Base-by-base conservation (phyloP, 2,329 filamentous ascomycete species). In the Pseudocercospora ulei region DNA sequence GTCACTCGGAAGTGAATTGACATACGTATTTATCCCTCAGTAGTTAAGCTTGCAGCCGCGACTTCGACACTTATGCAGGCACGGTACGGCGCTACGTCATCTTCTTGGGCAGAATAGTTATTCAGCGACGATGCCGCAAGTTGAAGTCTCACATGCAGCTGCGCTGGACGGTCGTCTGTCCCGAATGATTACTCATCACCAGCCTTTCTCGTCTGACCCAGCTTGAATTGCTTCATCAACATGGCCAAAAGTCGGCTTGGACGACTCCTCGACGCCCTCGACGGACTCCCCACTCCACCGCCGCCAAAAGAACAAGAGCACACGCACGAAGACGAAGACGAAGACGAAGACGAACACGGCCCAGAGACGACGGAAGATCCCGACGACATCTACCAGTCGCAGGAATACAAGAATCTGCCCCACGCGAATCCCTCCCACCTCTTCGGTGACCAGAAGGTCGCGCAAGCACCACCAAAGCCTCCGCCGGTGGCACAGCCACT, bases 251-350 rank as follows among this genome's bases (percentile, higher is more conserved):
- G 19, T 16, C 36, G 37, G 13, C 27, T 48, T 8, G 28, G 36
- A 8, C 17, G 27, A 5, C 37, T 50, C 18, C 29, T 50, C 11
- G 36, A 42, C 8, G 38, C 30, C 14, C 43, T 51, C 14, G 45
- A 46, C 19, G 39, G 44, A 24, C 31, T n/a, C n/a, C n/a, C n/a
- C n/a, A n/a, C n/a, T n/a, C n/a, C n/a, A n/a, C n/a, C n/a, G n/a
- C 49, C 49, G 6, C 43, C 43, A 17, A 41, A 43, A 26, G 24
- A 38, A 9, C 25, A n/a, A n/a, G n/a, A n/a, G n/a, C n/a, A n/a
- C n/a, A n/a, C n/a, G n/a, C n/a, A n/a, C n/a, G n/a, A n/a, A n/a
- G n/a, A n/a, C n/a, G n/a, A n/a, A n/a, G n/a, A n/a, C n/a, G n/a
- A n/a, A n/a, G n/a, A n/a, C n/a, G n/a, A n/a, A n/a, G n/a, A n/a